Conservation (phyloP, 2,329 filamentous ascomycete genomes). For the Kalaharituber pfeilii region DNA sequence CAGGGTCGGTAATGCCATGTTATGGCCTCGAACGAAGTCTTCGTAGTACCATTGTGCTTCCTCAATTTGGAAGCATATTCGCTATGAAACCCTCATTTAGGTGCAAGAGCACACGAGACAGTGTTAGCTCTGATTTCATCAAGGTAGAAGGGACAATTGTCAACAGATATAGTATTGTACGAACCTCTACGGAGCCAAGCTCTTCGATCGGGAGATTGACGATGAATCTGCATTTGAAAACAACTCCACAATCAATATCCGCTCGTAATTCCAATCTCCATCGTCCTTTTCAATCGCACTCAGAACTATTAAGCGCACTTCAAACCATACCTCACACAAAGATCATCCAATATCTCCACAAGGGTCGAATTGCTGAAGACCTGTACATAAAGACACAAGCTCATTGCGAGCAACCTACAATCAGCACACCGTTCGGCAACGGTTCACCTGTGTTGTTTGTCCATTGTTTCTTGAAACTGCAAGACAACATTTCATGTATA, state of each 20-base stretch:
- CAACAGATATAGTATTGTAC: neutral
- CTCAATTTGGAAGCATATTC: constrained; percentile 96
- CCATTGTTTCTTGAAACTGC: neutral
- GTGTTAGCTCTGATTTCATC: no score
- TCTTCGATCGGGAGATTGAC: constrained; percentile 91
- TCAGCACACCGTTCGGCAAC: neutral
- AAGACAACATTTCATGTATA: neutral
- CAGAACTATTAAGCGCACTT: neutral
- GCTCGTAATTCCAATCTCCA: neutral
- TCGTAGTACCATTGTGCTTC: constrained; percentile 99
- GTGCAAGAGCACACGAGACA: no score
- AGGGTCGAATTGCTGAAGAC: constrained; percentile 20
- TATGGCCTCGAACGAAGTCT: constrained; percentile 86
- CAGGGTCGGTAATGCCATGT: constrained; percentile 58
- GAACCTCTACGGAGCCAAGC: constrained; percentile 56
- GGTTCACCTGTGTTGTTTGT: constrained; percentile 8
- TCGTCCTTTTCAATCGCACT: neutral
- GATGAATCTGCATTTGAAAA: constrained; percentile 48
- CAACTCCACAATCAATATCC: neutral
- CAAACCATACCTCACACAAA: constrained; percentile 18
- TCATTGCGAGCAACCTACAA: neutral
- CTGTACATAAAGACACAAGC: constrained; percentile 6
- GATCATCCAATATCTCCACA: constrained; percentile 21
- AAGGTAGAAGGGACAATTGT: neutral
- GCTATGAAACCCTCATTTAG: constrained; percentile 28